A percentile compares a stretch with the other conserved stretches of the same genome.
Conservation (phyloP, 2,329 filamentous ascomycete species). For the Chalaropsis thielavioides region DNA sequence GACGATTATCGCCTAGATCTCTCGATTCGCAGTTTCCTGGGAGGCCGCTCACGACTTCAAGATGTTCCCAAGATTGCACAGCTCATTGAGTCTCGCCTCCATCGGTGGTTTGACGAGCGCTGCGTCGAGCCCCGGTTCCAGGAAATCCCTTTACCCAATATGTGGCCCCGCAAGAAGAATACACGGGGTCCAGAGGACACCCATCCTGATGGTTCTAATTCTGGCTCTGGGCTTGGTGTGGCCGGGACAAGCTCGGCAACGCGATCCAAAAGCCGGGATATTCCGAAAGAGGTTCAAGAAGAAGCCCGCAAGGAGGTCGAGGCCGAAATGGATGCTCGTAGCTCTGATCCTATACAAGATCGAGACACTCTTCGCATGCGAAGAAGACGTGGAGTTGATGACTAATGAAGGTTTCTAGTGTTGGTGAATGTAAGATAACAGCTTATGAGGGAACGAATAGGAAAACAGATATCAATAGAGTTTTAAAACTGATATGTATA, state of each 20-base stretch:
- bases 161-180: conserved; percentile 77
- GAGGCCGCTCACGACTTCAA: conserved; percentile 63
- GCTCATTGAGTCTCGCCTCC: conserved; percentile 62
- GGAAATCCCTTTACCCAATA: conserved; percentile 65
- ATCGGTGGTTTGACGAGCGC: conserved; percentile 78
- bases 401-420: conserved; percentile 1
- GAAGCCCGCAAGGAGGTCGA: conserved; percentile 27
- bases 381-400: conserved; percentile 26
- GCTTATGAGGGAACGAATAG: neutral
- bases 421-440: neutral
- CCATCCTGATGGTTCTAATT: conserved; percentile 29
- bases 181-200: conserved; percentile 56
- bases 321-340: conserved; percentile 35
- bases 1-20: conserved; percentile 79
- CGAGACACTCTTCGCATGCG: conserved; percentile 27
- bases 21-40: conserved; percentile 64
- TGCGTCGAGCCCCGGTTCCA: conserved; percentile 77
- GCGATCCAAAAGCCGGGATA: neutral
- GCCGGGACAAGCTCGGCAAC: conserved; percentile 19
- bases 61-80: conserved; percentile 83
- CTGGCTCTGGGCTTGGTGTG: conserved; percentile 34
- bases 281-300: conserved; percentile 9
- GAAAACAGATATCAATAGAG: neutral
- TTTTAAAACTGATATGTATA: neutral
- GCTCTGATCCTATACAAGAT: conserved; percentile 12